Evolutionary conservation across 2,329 filamentous ascomycete species (phyloP), one percentile per base, ranked within the genome.

Genomic region (Ophiostoma australiae): DNA sequence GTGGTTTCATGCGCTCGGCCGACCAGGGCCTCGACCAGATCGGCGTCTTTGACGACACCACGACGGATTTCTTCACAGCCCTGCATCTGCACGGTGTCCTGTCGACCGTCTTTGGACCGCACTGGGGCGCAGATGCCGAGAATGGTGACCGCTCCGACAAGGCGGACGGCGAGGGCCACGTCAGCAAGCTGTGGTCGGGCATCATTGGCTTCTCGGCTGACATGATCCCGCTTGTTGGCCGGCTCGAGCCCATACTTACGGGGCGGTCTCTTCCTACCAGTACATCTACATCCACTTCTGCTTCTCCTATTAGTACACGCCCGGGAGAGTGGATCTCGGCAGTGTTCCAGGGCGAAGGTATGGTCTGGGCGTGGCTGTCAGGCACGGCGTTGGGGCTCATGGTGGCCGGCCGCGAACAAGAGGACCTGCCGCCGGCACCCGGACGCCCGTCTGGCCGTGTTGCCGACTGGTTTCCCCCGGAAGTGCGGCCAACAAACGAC

Each of bases 281-380:
- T 5, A 17, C 20, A 0, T 20, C 71, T 41, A 8, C 71, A 4
- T 71, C 68, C 0, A 73, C 77, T 11, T 13, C 27, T 31, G 27
- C 27, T 31, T 31, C 27, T 31, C 27, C 27, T 31, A 31, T 1
- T 31, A 31, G 27, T 31, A 31, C 27, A 31, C 27, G 27, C 27
- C 27, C 52, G 0, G 81, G 81, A 1, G 83, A 86, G 75, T 87
- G 84, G 84, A 79, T 86, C n/a, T 79, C 82, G 1, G 84, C 82
- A 0, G 85, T 83, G 0, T 86, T 82, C 74, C 81, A 78, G 63
- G 84, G 84, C 17, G 82, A 86, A 63, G 85, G 85, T 4, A 86
- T 86, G 84, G 82, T 83, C 2, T 84, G 81, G 79, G 81, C 84
- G 2, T 86, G 84, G 84, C 79, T 85, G 17, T 84, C 80, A 65